These are phyloP conservation scores for Pulveroboletus sp. DNA, from an alignment of 768 basidiomycete genomes.

Conservation along the genomic window DNA sequence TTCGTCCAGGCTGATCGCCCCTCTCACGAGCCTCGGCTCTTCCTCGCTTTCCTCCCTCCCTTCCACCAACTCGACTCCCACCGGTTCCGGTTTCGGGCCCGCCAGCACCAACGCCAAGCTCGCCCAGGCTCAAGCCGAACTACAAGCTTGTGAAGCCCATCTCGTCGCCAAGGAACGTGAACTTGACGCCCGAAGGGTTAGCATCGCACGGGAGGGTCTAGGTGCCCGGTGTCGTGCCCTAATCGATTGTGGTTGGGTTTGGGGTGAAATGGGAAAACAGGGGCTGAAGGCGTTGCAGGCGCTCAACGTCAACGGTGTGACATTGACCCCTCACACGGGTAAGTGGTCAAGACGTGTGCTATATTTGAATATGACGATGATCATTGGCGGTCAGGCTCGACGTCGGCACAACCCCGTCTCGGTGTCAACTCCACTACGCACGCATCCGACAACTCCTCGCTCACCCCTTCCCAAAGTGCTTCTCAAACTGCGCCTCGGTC, in stretches of 20 bases:
- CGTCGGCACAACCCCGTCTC: neutral
- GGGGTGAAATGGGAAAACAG: conserved; percentile 64
- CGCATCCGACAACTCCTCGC: conserved; percentile 55
- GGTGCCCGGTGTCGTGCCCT: conserved; percentile 59
- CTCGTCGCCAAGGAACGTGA: conserved; percentile 66
- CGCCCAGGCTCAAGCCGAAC: conserved; percentile 61
- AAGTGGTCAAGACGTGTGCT: neutral
- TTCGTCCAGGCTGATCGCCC: conserved; percentile 26
- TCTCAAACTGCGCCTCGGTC: conserved; percentile 44
- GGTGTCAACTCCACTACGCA: conserved; percentile 18
- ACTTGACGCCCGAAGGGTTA: conserved; percentile 47
- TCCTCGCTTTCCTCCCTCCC: conserved; percentile 42
- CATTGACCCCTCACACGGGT: neutral
- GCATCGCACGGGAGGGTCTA: conserved; percentile 59
- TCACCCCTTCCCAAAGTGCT: conserved; percentile 73
- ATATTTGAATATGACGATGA: neutral
- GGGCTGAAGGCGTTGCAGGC: conserved; percentile 37
- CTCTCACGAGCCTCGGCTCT: conserved; percentile 30
- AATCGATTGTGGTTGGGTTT: conserved; percentile 62
- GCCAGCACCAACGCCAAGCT: conserved; percentile 42
- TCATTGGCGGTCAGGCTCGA: neutral
- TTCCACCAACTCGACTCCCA: conserved; percentile 28
- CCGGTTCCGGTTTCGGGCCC: conserved; percentile 13
- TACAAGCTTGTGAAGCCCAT: conserved; percentile 79
- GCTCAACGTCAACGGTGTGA: neutral